Conservation (phyloP, 495 filamentous ascomycete genomes). For the Penicillium paxilli region DNA sequence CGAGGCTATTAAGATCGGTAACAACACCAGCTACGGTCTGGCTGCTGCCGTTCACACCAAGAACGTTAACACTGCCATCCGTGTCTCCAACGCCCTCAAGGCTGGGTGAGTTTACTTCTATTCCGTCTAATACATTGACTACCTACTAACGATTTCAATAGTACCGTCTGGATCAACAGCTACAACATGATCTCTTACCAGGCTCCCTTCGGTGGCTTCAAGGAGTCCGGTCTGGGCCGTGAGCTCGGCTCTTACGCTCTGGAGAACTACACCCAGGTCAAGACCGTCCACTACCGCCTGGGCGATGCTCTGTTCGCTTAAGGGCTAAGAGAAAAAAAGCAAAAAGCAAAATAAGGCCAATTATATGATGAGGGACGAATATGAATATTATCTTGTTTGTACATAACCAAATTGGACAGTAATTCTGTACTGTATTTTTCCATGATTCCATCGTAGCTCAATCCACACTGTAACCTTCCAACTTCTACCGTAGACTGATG, state of each 20-base stretch:
- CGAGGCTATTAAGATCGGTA: conserved; percentile 78
- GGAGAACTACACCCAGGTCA: conserved; percentile 86
- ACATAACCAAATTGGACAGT: conserved; percentile 8
- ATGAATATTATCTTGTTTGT: conserved; percentile 5
- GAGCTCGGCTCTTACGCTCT: conserved; percentile 93
- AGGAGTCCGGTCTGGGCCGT: conserved; percentile 89
- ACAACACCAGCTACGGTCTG: conserved; percentile 78
- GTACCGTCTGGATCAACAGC: conserved; percentile 92
- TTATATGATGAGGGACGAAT: conserved; percentile 5
- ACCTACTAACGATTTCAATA: conserved; percentile 18
- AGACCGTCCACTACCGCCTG: conserved; percentile 64
- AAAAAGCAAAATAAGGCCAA: background rate
- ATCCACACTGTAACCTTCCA: background rate
- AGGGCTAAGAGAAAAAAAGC: conserved; percentile 6
- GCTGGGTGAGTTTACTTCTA: conserved; percentile 56
- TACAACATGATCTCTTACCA: conserved; percentile 87
- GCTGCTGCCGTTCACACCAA: conserved; percentile 92
- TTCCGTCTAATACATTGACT: background rate
- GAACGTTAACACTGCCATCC: conserved; percentile 89
- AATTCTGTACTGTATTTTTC: background rate
- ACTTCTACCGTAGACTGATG: background rate
- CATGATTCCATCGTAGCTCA: background rate
- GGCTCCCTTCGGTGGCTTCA: conserved; percentile 88
- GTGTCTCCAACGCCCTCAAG: conserved; percentile 75
- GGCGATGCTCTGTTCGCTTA: conserved; percentile 63